Conservation (phyloP, 352 stramenopile species). For the Phytophthora sp. region DNA sequence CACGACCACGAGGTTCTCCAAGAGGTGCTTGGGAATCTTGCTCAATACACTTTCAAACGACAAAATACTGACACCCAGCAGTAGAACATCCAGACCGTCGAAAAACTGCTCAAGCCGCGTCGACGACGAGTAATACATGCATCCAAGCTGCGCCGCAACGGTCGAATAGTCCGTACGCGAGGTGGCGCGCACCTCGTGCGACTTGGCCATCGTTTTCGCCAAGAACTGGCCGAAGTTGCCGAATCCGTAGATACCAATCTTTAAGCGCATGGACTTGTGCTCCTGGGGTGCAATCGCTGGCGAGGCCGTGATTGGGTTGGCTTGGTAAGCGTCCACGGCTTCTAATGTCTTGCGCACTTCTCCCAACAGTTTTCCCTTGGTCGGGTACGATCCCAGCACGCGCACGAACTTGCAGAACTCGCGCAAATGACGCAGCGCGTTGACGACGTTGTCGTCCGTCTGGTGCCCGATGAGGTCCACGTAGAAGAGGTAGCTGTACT, state of each 20-base stretch:
- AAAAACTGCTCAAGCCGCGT: conserved; percentile 92
- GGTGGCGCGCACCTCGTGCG: conserved; percentile 86
- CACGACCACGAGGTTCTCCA: conserved; percentile 93
- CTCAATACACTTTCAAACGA: conserved; percentile 77
- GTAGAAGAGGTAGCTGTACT: conserved; percentile 89
- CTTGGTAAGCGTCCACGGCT: conserved; percentile 50
- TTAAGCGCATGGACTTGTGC: conserved; percentile 67
- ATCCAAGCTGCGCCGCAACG: conserved; percentile 58
- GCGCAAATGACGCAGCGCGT: conserved; percentile 83
- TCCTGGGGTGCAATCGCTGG: conserved; percentile 28
- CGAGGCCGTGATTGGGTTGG: conserved; percentile 38
- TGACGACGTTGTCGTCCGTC: conserved; percentile 77
- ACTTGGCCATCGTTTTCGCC: conserved; percentile 93
- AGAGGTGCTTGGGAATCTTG: conserved; percentile 66
- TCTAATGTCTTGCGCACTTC: conserved; percentile 64
- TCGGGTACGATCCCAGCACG: conserved; percentile 89
- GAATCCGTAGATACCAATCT: conserved; percentile 97
- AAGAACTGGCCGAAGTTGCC: conserved; percentile 99
- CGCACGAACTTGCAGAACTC: conserved; percentile 91
- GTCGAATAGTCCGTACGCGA: conserved; percentile 89
- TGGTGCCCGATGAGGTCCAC: conserved; percentile 79
- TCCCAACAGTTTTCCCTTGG: conserved; percentile 66
- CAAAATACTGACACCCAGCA: conserved; percentile 89
- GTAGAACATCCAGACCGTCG: conserved; percentile 92
- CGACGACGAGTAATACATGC: conserved; percentile 59